Percentiles rank a stretch among this genome's conserved stretches.
These are phyloP conservation scores for Syzygium malaccense DNA, from an alignment of 441 rosid species.

Conservation along the genomic window DNA sequence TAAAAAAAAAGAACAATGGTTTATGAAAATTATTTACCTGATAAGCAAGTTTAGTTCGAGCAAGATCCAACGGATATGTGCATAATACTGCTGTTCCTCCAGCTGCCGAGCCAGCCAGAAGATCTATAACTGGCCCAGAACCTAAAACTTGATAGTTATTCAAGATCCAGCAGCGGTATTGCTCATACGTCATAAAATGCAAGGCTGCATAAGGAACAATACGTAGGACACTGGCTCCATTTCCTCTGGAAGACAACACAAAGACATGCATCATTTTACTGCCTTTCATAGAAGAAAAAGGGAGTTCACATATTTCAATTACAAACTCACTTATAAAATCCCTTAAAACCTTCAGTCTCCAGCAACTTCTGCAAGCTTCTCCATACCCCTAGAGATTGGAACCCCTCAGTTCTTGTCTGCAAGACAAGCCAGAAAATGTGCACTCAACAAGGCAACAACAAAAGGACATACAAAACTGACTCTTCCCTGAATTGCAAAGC, in stretches of 20 bases:
- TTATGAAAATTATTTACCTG: slow-evolving; percentile 43
- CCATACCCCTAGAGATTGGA: slow-evolving; percentile 67
- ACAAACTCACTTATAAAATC: slow-evolving; percentile 71
- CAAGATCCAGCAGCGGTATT: slow-evolving; percentile 82
- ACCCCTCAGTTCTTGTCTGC: slow-evolving; percentile 83
- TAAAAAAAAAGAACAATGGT: background rate
- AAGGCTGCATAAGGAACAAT: slow-evolving; percentile 96
- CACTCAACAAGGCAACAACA: background rate
- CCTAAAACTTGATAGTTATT: slow-evolving; percentile 58
- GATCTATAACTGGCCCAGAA: slow-evolving; percentile 85
- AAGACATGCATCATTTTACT: slow-evolving; percentile 5
- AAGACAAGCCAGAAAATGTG: slow-evolving; percentile 6
- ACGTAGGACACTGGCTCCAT: slow-evolving; percentile 91
- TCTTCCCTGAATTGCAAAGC: background rate
- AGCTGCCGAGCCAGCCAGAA: slow-evolving; percentile 88
- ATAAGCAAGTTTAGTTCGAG: slow-evolving; percentile 96
- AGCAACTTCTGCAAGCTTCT: slow-evolving; percentile 66
- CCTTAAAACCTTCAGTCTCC: slow-evolving; percentile 75
- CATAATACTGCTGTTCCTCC: slow-evolving; percentile 98
- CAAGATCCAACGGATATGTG: slow-evolving; percentile 91
- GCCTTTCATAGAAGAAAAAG: background rate
- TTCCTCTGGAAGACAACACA: slow-evolving; percentile 51
- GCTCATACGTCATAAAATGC: slow-evolving; percentile 96
- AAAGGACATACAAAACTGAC: background rate
- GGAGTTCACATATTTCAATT: background rate